These are phyloP conservation scores for Galerina marginata DNA, from an alignment of 768 basidiomycete genomes.

Conservation along the genomic window DNA sequence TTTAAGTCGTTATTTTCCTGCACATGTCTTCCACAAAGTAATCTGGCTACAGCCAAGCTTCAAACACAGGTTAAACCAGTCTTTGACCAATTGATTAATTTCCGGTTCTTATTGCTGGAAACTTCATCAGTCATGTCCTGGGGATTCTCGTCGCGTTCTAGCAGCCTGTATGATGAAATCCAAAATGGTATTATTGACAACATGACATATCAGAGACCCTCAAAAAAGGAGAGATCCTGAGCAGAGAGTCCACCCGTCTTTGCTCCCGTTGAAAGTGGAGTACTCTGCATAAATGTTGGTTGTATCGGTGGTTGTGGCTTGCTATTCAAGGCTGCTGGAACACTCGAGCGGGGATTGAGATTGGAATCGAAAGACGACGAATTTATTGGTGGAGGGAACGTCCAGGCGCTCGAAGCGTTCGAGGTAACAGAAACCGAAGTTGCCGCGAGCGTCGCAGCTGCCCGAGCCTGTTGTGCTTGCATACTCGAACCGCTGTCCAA, in stretches of 20 bases:
- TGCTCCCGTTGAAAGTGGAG: slow-evolving; percentile 26
- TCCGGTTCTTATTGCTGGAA: no score
- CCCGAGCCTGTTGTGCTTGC: slow-evolving; percentile 34
- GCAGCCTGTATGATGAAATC: slow-evolving; percentile 6
- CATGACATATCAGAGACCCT: slow-evolving; percentile 48
- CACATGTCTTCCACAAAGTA: no score
- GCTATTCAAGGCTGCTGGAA: background rate
- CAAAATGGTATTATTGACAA: background rate
- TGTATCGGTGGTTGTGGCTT: slow-evolving; percentile 1
- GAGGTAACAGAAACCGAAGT: slow-evolving; percentile 4
- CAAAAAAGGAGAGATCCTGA: slow-evolving; percentile 88
- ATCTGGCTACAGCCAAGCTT: no score
- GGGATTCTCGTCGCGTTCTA: background rate
- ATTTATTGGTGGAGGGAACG: slow-evolving; percentile 10
- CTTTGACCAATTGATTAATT: no score
- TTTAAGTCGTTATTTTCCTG: no score
- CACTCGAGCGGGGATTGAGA: slow-evolving; percentile 7
- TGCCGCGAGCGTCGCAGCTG: slow-evolving; percentile 31
- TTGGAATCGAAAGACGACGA: slow-evolving; percentile 12
- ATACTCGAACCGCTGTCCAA: slow-evolving; percentile 31
- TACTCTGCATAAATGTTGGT: slow-evolving; percentile 4
- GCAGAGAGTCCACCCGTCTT: slow-evolving; percentile 67
- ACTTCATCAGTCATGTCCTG: no score
- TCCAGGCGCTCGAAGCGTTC: slow-evolving; percentile 5
- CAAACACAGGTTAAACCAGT: no score